phyloP scores from a whole-genome alignment of 352 stramenopile genomes.

The Globisporangium polare region DNA sequence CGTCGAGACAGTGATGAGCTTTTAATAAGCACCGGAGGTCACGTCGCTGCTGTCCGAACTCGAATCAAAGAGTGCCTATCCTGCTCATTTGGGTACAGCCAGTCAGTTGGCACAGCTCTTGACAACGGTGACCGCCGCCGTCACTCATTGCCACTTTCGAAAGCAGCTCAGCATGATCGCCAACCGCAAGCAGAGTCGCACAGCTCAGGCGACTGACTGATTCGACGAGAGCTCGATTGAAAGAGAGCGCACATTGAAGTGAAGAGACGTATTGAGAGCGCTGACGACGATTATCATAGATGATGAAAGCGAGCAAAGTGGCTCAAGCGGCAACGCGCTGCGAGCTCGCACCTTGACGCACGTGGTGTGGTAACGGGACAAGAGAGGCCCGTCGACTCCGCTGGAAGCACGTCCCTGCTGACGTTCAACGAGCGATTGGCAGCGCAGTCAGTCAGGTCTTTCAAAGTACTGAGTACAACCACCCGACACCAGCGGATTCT shows the following conservation, averaged over 20 bases:
- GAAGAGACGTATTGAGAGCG: background rate
- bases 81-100: too few relatives aligned
- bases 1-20: too few relatives aligned
- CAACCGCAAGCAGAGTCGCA: background rate
- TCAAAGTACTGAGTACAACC: slow-evolving; percentile 1
- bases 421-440: slow-evolving; percentile 18
- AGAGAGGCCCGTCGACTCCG: slow-evolving; percentile 35
- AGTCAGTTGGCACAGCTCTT: too few relatives aligned
- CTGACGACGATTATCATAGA: background rate
- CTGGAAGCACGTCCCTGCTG: slow-evolving; percentile 25
- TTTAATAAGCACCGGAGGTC: too few relatives aligned
- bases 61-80: too few relatives aligned
- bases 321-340: slow-evolving; percentile 27
- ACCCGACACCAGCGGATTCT: background rate
- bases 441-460: too few relatives aligned
- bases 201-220: background rate
- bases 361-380: slow-evolving; percentile 42
- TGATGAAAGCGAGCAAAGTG: background rate
- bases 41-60: too few relatives aligned
- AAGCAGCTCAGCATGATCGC: background rate
- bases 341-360: slow-evolving; percentile 46
- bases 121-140: slow-evolving; percentile 26
- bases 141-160: slow-evolving; percentile 36
- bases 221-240: background rate
- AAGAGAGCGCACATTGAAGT: background rate